Evolutionary conservation across 345 rosid genomes (phyloP), one percentile per base, ranked within the genome.

Genomic region (Camelina neglecta): DNA sequence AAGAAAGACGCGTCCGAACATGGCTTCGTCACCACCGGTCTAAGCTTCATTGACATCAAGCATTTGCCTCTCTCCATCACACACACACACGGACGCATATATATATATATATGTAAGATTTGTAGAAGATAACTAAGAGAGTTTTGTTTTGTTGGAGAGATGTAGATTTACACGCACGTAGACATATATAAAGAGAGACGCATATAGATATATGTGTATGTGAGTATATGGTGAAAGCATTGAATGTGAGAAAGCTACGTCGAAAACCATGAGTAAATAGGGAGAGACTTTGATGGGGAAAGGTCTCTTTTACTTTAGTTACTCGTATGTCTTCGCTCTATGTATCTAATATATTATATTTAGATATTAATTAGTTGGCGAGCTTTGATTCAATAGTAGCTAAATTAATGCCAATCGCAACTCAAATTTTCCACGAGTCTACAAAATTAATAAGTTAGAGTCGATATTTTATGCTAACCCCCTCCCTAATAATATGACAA

Each of bases 281-380:
- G 71, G 77, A 72, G 77, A 78, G 69, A 44, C 69, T 72, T 66
- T 67, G 73, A 65, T 48, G 1, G 64, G 51, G 69, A 78, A 78
- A 78, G 65, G 72, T 72, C 74, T 72, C 51, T 42, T 72, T 72
- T 78, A 72, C 73, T 59, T 72, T 66, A 71, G 72, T 65, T 77
- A 77, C 60, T 71, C 38, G 29, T 47, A 64, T 71, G 72, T 64
- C 55, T 57, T 39, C 72, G 47, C 69, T 76, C 54, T 71, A 57
- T 54, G 4, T 29, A 29, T 29, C 31, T 29, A 29, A 29, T 29
- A 29, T 29, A 63, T 2, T 62, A 15, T 70, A 58, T 44, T 61
- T 54, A 3, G 18, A 64, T 62, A 31, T 13, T 33, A 21, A 21
- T 35, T 63, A 76, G 80, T 63, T 76, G 75, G 80, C 59, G 42